Percentiles rank a stretch among this genome's conserved stretches.
phyloP scores from a whole-genome alignment of 768 basidiomycete species.

The Chiua virens region DNA sequence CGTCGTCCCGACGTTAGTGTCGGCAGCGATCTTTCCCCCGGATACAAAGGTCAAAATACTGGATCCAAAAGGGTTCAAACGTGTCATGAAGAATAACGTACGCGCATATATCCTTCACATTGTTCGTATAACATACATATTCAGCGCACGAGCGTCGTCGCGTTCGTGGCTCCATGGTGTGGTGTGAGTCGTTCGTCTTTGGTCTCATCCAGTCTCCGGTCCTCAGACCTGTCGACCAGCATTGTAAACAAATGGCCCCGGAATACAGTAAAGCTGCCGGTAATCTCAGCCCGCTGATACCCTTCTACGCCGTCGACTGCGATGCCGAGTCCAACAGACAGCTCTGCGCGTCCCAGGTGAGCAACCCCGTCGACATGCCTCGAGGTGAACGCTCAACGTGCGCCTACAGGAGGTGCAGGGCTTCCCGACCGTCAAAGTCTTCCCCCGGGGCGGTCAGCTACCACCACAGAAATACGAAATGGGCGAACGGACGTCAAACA shows the following conservation, averaged over 20 bases:
- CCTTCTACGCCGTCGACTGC: conserved; percentile 92
- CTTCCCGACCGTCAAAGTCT: conserved; percentile 93
- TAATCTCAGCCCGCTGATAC: conserved; percentile 77
- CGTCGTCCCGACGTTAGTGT: conserved; percentile 36
- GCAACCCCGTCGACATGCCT: neutral
- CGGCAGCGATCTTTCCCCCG: conserved; percentile 47
- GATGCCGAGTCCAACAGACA: conserved; percentile 79
- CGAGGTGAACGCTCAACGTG: neutral
- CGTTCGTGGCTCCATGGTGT: conserved; percentile 96
- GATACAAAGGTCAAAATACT: conserved; percentile 71
- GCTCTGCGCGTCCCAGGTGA: conserved; percentile 77
- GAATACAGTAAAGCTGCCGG: conserved; percentile 83
- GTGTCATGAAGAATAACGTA: conserved; percentile 75
- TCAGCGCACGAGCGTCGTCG: conserved; percentile 79
- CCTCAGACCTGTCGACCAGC: conserved; percentile 31
- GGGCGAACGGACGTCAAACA: conserved; percentile 67
- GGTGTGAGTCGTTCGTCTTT: conserved; percentile 51
- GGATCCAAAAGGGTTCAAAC: conserved; percentile 66
- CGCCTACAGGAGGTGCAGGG: conserved; percentile 71
- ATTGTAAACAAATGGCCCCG: conserved; percentile 84
- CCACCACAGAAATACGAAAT: conserved; percentile 65
- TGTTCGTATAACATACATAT: neutral
- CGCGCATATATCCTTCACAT: conserved; percentile 28
- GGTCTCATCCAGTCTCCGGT: neutral
- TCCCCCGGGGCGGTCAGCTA: conserved; percentile 69